A percentile compares a stretch with the other conserved stretches of the same genome.
Conservation (phyloP, 2,329 filamentous ascomycete species). For the Trichoderma oligosporum region DNA sequence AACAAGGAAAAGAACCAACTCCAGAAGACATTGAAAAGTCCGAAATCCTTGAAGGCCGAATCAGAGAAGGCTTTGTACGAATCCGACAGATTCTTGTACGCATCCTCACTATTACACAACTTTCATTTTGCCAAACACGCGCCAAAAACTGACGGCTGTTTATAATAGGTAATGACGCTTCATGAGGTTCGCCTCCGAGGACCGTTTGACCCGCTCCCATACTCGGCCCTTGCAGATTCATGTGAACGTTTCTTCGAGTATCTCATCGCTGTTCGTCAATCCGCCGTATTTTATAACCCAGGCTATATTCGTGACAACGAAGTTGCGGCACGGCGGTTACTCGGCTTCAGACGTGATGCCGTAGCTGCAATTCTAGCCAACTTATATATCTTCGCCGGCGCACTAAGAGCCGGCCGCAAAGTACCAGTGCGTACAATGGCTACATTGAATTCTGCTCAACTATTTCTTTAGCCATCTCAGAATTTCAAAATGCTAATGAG, state of each 20-base stretch:
- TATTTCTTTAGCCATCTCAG: not conserved
- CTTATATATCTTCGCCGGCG: slow-evolving; percentile 55
- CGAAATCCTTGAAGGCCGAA: slow-evolving; percentile 55
- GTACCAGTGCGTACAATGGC: slow-evolving; percentile 45
- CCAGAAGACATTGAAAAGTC: slow-evolving; percentile 49
- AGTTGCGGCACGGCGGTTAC: slow-evolving; percentile 46
- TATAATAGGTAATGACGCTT: slow-evolving; percentile 46
- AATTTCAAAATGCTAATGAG: not conserved
- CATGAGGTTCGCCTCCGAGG: slow-evolving; percentile 57
- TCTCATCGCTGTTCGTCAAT: slow-evolving; percentile 54
- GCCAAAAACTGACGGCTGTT: not conserved
- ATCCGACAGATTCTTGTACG: slow-evolving; percentile 52
- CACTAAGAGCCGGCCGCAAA: slow-evolving; percentile 46
- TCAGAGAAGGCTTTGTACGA: slow-evolving; percentile 58
- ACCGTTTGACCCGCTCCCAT: slow-evolving; percentile 54
- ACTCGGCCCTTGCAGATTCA: slow-evolving; percentile 52
- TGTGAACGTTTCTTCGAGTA: slow-evolving; percentile 59
- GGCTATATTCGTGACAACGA: slow-evolving; percentile 49
- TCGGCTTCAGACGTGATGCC: slow-evolving; percentile 52
- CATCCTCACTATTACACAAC: not conserved
- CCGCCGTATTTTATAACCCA: slow-evolving; percentile 55
- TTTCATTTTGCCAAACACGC: no score
- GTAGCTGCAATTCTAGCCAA: slow-evolving; percentile 56
- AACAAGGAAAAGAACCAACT: slow-evolving; percentile 50
- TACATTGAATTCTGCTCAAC: not conserved